Evolutionary conservation across 345 rosid genomes (phyloP).

Genomic region (Corymbia maculata): DNA sequence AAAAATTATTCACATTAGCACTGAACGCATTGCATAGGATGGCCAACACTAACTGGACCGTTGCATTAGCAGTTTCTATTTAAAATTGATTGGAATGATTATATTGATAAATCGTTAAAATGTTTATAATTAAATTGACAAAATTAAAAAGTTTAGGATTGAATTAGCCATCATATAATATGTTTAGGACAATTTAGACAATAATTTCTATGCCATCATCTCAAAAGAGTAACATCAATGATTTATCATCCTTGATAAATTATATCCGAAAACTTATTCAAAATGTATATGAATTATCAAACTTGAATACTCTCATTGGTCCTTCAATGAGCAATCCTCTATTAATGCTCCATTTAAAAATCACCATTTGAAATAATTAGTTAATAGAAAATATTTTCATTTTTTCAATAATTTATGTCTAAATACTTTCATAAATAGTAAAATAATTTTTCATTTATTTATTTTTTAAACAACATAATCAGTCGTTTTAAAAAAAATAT

Average conservation of each 20-base stretch:
- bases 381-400: too few relatives aligned
- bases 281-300: not conserved
- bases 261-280: not conserved
- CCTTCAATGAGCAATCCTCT: not conserved
- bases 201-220: not conserved
- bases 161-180: not conserved
- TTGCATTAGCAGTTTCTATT: not conserved
- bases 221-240: not conserved
- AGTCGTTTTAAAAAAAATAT: too few relatives aligned
- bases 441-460: too few relatives aligned
- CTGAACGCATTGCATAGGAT: accelerated
- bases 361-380: not conserved
- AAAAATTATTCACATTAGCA: not conserved
- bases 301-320: not conserved
- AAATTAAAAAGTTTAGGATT: not conserved
- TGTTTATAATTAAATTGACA: not conserved
- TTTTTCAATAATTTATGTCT: not conserved
- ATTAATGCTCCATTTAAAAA: not conserved
- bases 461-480: not conserved
- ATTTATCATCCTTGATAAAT: not conserved
- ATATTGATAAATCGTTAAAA: not conserved
- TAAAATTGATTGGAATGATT: accelerated
- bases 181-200: not conserved
- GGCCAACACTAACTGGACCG: accelerated
- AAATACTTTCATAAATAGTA: too few relatives aligned